Percentiles rank a stretch among this genome's conserved stretches.
phyloP scores from a whole-genome alignment of 2,329 filamentous ascomycete genomes.

The Sporothrix euskadiensis region DNA sequence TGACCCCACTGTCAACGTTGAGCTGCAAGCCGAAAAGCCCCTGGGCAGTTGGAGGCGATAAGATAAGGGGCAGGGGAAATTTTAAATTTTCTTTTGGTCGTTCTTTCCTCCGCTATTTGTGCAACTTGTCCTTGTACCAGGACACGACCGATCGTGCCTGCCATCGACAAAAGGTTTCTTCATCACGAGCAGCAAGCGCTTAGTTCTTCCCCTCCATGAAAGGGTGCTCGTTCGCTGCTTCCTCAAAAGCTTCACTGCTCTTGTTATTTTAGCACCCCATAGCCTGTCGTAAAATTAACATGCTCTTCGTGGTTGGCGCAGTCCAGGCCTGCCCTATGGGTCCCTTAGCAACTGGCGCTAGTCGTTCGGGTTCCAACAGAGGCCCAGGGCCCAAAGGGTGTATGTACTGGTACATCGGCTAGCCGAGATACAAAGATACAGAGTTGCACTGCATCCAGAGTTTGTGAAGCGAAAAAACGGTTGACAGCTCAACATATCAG shows the following conservation, averaged over 20 bases:
- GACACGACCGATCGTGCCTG: constrained; percentile 6
- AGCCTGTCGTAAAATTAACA: constrained; percentile 6
- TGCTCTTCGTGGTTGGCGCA: constrained; percentile 16
- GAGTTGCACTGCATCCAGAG: background rate
- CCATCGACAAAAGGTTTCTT: background rate
- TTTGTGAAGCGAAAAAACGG: background rate
- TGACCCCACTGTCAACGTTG: constrained; percentile 30
- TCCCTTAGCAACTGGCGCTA: background rate
- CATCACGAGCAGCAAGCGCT: background rate
- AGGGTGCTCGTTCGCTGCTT: background rate
- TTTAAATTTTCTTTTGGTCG: background rate
- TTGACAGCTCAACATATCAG: constrained; percentile 19
- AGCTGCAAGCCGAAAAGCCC: constrained; percentile 20
- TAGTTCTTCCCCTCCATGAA: background rate
- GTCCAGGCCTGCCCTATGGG: constrained; percentile 3
- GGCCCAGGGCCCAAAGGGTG: background rate
- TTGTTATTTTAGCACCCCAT: background rate
- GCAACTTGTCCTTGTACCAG: background rate
- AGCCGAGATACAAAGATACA: background rate
- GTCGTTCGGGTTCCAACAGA: background rate
- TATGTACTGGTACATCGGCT: constrained; percentile 19
- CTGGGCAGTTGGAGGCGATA: constrained; percentile 26
- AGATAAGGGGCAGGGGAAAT: constrained; percentile 27
- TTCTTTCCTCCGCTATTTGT: background rate
- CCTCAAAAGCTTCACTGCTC: background rate